Evolutionary conservation across 352 stramenopile genomes (phyloP).

Genomic region (Phytophthora pluvialis): DNA sequence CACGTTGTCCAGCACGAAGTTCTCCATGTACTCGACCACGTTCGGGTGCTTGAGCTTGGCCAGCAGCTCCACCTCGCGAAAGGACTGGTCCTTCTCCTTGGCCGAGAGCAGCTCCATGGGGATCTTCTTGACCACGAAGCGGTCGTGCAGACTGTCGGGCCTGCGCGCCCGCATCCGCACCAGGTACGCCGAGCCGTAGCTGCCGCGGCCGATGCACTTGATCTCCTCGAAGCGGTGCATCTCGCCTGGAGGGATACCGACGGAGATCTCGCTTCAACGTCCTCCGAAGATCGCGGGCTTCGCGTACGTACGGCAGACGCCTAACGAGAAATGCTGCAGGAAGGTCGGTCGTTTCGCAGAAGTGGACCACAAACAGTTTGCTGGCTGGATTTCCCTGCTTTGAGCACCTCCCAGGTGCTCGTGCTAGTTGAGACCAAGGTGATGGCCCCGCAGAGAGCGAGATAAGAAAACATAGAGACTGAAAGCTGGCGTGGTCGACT

Average conservation of each 20-base stretch:
- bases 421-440: conserved; percentile 2
- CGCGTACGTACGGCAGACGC: no score
- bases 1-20: conserved; percentile 77
- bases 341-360: conserved; percentile 16
- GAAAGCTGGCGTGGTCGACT: background rate
- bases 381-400: background rate
- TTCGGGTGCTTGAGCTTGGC: conserved; percentile 92
- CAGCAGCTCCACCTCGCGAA: conserved; percentile 90
- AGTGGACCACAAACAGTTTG: conserved; percentile 11
- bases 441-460: conserved; percentile 2
- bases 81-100: conserved; percentile 81
- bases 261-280: conserved; percentile 9
- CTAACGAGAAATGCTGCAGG: conserved; percentile 10
- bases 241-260: background rate
- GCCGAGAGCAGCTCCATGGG: conserved; percentile 82
- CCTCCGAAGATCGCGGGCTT: conserved; percentile 31
- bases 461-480: background rate
- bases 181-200: conserved; percentile 78
- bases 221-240: conserved; percentile 86
- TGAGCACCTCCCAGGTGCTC: no score
- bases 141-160: conserved; percentile 35
- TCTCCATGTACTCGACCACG: conserved; percentile 96
- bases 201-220: conserved; percentile 77
- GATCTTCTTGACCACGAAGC: conserved; percentile 88
- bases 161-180: conserved; percentile 63